Conservation (phyloP, 306 rosid genomes). For the Vigna nakashimae region DNA sequence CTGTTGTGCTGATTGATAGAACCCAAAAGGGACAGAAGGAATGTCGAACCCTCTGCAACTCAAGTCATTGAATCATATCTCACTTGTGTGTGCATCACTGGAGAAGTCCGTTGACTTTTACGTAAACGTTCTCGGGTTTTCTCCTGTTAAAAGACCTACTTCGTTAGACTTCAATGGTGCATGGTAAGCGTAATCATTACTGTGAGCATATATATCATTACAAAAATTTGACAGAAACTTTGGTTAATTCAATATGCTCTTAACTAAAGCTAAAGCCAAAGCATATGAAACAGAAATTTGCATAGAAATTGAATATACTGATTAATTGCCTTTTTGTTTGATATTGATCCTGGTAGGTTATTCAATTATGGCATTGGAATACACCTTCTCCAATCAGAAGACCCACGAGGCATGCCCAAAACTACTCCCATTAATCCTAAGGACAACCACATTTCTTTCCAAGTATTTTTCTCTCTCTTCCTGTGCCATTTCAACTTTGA, state of each 20-base stretch:
- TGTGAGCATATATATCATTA: neutral
- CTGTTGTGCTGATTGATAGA: neutral
- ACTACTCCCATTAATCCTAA: conserved; percentile 67
- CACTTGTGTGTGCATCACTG: conserved; percentile 70
- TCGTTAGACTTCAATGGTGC: conserved; percentile 52
- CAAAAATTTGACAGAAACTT: neutral
- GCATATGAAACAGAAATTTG: neutral
- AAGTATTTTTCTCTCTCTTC: conserved; percentile 39
- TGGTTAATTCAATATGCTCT: neutral
- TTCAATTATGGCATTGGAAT: conserved; percentile 81
- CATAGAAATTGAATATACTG: neutral
- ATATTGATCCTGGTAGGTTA: conserved; percentile 58
- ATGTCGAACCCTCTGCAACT: conserved; percentile 68
- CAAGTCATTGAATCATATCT: conserved; percentile 84
- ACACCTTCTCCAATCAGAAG: conserved; percentile 77
- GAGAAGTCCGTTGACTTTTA: conserved; percentile 72
- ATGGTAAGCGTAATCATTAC: conserved; percentile 35
- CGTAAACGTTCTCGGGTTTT: conserved; percentile 71
- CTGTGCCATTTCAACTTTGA: conserved; percentile 1
- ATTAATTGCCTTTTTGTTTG: conserved; percentile 1
- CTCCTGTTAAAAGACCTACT: conserved; percentile 49
- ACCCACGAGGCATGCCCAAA: conserved; percentile 58
- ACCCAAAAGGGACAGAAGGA: neutral
- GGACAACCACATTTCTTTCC: conserved; percentile 72
- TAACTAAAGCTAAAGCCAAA: no score